A percentile compares a stretch with the other conserved stretches of the same genome.
Evolutionary conservation across 139 green algal genomes (phyloP).

Genomic region (Picochlorum sp.): DNA sequence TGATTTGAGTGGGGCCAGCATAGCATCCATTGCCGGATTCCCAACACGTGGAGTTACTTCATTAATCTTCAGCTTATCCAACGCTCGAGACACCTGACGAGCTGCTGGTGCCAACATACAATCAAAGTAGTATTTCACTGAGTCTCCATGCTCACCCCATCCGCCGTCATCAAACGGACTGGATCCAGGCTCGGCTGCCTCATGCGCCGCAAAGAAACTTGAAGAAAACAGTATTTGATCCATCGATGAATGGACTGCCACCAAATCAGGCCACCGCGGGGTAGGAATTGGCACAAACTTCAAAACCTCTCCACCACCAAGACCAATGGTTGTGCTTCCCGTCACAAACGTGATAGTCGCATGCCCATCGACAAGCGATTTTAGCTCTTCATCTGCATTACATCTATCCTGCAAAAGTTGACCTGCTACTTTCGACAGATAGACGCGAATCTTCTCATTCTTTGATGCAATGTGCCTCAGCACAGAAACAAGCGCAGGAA

Average conservation of each 20-base stretch:
- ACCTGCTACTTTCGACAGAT: conserved; percentile 69
- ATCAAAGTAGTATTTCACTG: conserved; percentile 92
- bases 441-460: conserved; percentile 25
- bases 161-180: conserved; percentile 48
- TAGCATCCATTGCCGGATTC: neutral
- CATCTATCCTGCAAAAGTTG: conserved; percentile 37
- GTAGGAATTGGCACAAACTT: conserved; percentile 60
- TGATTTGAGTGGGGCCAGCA: conserved; percentile 10
- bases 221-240: conserved; percentile 60
- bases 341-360: conserved; percentile 7
- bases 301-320: conserved; percentile 21
- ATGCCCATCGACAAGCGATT: neutral
- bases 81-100: conserved; percentile 40
- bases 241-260: conserved; percentile 15
- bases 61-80: conserved; percentile 72
- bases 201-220: conserved; percentile 83
- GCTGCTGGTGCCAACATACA: conserved; percentile 87
- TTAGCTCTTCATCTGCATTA: conserved; percentile 6
- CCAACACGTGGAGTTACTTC: neutral
- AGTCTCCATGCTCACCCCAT: conserved; percentile 60
- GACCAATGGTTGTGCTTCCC: conserved; percentile 6
- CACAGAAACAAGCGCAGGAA: conserved; percentile 58
- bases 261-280: conserved; percentile 83
- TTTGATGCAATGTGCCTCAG: conserved; percentile 28
- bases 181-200: conserved; percentile 30